phyloP scores from a whole-genome alignment of 2,329 filamentous ascomycete species.

The Fusarium verrucosum region DNA sequence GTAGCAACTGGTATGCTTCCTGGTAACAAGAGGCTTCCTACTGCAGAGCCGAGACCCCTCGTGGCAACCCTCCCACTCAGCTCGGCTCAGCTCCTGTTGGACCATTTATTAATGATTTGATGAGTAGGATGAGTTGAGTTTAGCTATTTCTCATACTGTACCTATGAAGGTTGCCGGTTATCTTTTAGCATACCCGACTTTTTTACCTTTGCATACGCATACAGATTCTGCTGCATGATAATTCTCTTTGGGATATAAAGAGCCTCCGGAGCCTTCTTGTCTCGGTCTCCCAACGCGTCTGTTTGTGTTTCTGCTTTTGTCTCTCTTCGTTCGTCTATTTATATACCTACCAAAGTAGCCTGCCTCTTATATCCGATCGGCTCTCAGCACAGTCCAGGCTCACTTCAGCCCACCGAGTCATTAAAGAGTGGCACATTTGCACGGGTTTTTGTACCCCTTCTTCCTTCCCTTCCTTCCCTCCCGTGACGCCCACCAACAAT shows the following conservation, averaged over 20 bases:
- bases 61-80: neutral
- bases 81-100: neutral
- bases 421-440: conserved; percentile 16
- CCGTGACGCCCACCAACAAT: conserved; percentile 32
- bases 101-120: neutral
- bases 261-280: neutral
- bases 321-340: conserved; percentile 1
- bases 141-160: neutral
- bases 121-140: neutral
- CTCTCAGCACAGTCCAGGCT: neutral
- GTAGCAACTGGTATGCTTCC: neutral
- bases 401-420: conserved; percentile 1
- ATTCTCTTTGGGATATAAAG: conserved; percentile 1
- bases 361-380: neutral
- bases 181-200: neutral
- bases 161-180: neutral
- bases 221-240: neutral
- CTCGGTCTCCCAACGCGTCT: neutral
- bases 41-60: conserved; percentile 5
- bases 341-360: neutral
- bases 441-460: conserved; percentile 29
- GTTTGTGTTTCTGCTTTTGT: neutral
- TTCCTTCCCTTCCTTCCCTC: conserved; percentile 14
- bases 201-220: neutral
- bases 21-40: conserved; percentile 15